Conservation (phyloP, 345 rosid species). For the Schrenkiella parvula region DNA sequence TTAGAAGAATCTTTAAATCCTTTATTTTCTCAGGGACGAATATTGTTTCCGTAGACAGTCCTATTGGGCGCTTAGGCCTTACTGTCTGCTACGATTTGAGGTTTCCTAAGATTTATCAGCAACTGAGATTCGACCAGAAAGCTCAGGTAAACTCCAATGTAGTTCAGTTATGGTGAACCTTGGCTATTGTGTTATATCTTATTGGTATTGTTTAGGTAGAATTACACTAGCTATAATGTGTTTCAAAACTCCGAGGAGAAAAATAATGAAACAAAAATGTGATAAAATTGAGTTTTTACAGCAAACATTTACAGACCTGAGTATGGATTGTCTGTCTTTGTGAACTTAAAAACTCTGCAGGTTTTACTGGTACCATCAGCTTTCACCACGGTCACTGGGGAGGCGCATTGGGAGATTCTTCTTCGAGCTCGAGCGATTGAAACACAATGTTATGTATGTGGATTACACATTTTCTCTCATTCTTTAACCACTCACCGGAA, state of each 20-base stretch:
- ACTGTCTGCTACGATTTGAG: constrained; percentile 92
- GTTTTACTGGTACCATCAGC: constrained; percentile 86
- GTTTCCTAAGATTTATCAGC: constrained; percentile 87
- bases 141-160: constrained; percentile 54
- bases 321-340: background rate
- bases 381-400: constrained; percentile 79
- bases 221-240: background rate
- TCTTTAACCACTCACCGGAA: background rate
- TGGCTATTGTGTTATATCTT: background rate
- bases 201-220: background rate
- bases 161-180: background rate
- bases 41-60: constrained; percentile 71
- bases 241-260: background rate
- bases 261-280: background rate
- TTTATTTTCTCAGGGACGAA: constrained; percentile 51
- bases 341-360: constrained; percentile 33
- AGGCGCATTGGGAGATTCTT: constrained; percentile 95
- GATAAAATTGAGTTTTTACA: background rate
- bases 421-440: constrained; percentile 92
- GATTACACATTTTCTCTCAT: background rate
- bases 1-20: background rate
- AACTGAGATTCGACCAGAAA: constrained; percentile 69
- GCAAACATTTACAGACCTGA: background rate
- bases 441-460: constrained; percentile 89
- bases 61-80: constrained; percentile 75